phyloP scores from a whole-genome alignment of 305 asterid species.

The Andrographis paniculata region DNA sequence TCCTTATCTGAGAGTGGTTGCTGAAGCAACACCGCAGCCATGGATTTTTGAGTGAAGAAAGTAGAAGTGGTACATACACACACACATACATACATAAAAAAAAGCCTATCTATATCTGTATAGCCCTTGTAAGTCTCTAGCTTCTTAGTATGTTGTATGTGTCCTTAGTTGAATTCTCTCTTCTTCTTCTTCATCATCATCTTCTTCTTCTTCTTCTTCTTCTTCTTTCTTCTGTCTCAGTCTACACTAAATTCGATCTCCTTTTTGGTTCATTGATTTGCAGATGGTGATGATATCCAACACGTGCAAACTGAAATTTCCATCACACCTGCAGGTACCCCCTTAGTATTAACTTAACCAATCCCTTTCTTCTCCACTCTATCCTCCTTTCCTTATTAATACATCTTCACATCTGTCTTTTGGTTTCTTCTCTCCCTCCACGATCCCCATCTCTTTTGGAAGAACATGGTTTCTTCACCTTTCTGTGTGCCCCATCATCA shows the following conservation, averaged over 20 bases:
- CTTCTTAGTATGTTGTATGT: neutral
- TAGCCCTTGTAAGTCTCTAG: neutral
- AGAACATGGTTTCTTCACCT: neutral
- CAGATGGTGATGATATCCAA: conserved; percentile 34
- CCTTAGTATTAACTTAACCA: conserved; percentile 25
- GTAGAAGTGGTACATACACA: neutral
- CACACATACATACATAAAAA: conserved; percentile 11
- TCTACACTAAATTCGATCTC: neutral
- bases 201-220: neutral
- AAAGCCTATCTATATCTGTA: too few species aligned
- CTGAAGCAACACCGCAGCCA: conserved; percentile 23
- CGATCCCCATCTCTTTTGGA: too few species aligned
- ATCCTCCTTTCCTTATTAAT: conserved; percentile 22
- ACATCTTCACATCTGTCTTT: conserved; percentile 14
- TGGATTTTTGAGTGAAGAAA: conserved; percentile 21
- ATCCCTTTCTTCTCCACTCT: conserved; percentile 30
- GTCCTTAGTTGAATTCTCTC: neutral
- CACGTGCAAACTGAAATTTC: conserved; percentile 38
- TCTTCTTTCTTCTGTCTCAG: neutral
- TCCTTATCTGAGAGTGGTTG: conserved; percentile 28
- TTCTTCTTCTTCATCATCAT: too few species aligned
- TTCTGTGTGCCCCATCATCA: neutral
- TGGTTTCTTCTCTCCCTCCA: neutral
- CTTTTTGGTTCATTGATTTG: conserved; percentile 12
- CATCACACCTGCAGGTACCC: conserved; percentile 25